Conservation (phyloP, 129 eudicot species). For the Scalesia atractyloides region DNA sequence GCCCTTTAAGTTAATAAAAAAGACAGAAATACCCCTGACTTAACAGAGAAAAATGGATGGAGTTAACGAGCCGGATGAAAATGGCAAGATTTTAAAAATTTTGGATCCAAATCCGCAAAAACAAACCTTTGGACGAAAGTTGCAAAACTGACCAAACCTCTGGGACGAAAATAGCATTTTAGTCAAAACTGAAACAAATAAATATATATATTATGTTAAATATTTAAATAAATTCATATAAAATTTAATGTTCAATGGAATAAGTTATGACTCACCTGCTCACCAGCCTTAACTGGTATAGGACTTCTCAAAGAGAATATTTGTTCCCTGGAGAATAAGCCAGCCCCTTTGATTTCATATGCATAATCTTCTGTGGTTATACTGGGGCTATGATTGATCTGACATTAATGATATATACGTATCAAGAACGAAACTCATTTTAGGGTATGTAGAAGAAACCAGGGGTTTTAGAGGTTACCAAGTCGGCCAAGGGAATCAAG, state of each 20-base stretch:
- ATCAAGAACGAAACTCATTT: conserved; percentile 1
- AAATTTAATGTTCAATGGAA: conserved; percentile 2
- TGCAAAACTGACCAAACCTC: too few relatives aligned
- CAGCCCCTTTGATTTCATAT: conserved; percentile 86
- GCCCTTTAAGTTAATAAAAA: too few relatives aligned
- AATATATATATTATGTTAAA: background rate
- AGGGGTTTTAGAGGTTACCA: conserved; percentile 49
- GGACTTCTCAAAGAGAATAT: conserved; percentile 83
- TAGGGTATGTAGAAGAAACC: too few relatives aligned
- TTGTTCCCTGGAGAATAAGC: conserved; percentile 93
- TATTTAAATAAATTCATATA: background rate
- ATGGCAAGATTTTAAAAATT: too few relatives aligned
- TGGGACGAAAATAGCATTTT: too few relatives aligned
- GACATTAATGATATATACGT: conserved; percentile 17
- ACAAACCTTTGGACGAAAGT: too few relatives aligned
- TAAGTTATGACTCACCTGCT: conserved; percentile 62
- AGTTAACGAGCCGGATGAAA: too few relatives aligned
- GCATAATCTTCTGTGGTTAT: conserved; percentile 87
- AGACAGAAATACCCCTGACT: too few relatives aligned
- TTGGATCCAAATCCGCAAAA: too few relatives aligned
- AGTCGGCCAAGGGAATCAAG: conserved; percentile 84
- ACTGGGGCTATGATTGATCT: conserved; percentile 83
- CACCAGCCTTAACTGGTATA: conserved; percentile 83
- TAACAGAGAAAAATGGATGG: too few relatives aligned
- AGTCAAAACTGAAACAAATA: background rate